phyloP scores from a whole-genome alignment of 805 yeast genomes.

The Cyberlindnera suaveolens region DNA sequence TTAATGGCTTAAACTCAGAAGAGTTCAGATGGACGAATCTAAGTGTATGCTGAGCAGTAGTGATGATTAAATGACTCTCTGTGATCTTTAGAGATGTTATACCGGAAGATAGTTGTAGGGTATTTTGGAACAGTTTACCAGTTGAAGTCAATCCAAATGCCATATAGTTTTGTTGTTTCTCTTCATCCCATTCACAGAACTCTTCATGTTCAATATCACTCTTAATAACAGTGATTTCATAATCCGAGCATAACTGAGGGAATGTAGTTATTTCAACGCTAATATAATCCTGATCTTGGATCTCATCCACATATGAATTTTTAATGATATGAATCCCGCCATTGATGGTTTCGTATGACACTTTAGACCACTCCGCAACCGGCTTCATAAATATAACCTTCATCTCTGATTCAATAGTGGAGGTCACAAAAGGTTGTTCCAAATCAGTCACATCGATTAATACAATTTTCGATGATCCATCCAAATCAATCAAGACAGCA shows the following conservation, averaged over 20 bases:
- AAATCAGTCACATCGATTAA: constrained; percentile 41
- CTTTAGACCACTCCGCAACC: constrained; percentile 42
- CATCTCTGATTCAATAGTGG: constrained; percentile 37
- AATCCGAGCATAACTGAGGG: constrained; percentile 65
- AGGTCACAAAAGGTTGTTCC: constrained; percentile 34
- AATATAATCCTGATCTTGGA: constrained; percentile 25
- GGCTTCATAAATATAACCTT: constrained; percentile 54
- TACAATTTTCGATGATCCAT: constrained; percentile 41
- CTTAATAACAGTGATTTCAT: constrained; percentile 35
- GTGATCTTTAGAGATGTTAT: constrained; percentile 78
- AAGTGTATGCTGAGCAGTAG: constrained; percentile 82
- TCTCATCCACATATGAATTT: constrained; percentile 12
- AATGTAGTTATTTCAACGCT: constrained; percentile 40
- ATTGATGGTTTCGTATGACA: constrained; percentile 57
- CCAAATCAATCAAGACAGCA: constrained; percentile 56
- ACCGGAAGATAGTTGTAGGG: constrained; percentile 54
- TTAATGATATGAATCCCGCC: constrained; percentile 46
- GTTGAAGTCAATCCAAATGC: constrained; percentile 71
- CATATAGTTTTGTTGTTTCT: constrained; percentile 24
- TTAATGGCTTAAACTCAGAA: constrained; percentile 32
- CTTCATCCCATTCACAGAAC: constrained; percentile 25
- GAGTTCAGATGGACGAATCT: constrained; percentile 70
- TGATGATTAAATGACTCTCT: constrained; percentile 66
- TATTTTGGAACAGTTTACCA: constrained; percentile 70
- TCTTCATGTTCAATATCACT: constrained; percentile 11